Evolutionary conservation across 148 eudicot species (phyloP).

Genomic region (Cornus suecica): DNA sequence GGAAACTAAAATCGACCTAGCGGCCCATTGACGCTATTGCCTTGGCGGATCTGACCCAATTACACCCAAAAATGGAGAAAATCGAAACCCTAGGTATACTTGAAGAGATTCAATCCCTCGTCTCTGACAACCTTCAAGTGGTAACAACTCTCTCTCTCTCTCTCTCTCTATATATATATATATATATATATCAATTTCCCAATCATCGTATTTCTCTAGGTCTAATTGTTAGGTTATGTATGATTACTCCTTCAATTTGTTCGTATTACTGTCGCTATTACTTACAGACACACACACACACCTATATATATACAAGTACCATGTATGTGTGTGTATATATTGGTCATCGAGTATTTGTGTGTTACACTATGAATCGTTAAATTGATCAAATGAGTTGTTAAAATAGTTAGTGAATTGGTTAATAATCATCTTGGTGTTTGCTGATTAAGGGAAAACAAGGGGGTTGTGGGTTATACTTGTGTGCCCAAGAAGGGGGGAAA

Average conservation of each 20-base stretch:
- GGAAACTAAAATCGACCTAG: neutral
- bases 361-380: neutral
- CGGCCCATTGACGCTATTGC: neutral
- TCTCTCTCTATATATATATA: no score
- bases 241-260: neutral
- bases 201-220: neutral
- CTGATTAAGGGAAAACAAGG: neutral
- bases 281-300: neutral
- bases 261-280: neutral
- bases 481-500: no score
- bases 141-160: constrained; percentile 36
- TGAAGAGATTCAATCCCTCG: constrained; percentile 69
- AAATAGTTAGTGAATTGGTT: neutral
- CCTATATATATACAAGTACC: no score
- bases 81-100: constrained; percentile 72
- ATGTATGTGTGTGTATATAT: no score
- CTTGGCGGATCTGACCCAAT: neutral
- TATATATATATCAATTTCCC: neutral
- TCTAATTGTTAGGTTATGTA: neutral
- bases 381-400: neutral
- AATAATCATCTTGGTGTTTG: neutral
- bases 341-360: neutral
- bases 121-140: constrained; percentile 89
- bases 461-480: neutral
- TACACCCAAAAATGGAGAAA: constrained; percentile 46